Conservation (phyloP, 305 asterid genomes). For the Rubia peregrina region DNA sequence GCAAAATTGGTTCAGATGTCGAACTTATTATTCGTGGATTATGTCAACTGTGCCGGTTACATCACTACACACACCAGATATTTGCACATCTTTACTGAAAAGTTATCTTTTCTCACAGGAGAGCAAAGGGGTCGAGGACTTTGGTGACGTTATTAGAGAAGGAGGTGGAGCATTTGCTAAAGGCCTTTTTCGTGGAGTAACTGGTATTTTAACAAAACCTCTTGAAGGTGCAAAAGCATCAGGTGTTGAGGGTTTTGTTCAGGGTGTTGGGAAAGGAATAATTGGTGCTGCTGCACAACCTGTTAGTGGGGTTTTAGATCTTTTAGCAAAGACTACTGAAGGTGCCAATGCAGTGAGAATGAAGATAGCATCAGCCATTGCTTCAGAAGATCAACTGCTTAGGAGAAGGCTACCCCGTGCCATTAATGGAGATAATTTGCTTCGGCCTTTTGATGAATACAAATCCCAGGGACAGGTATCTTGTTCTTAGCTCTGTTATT, state of each 20-base stretch:
- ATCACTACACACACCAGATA: background rate
- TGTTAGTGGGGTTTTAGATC: constrained; percentile 96
- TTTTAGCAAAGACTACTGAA: constrained; percentile 94
- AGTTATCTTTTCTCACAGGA: constrained; percentile 42
- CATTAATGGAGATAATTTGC: constrained; percentile 90
- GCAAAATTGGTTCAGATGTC: background rate
- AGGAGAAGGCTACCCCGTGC: constrained; percentile 94
- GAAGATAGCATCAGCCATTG: constrained; percentile 94
- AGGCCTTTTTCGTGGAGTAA: constrained; percentile 94
- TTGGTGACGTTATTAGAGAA: constrained; percentile 96
- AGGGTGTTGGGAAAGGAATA: constrained; percentile 98
- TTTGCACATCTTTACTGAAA: constrained; percentile 6
- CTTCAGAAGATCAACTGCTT: constrained; percentile 96
- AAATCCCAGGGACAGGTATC: constrained; percentile 96
- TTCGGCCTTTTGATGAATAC: constrained; percentile 85
- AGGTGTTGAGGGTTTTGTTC: constrained; percentile 99
- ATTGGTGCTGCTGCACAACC: constrained; percentile 99
- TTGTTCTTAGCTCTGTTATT: constrained; percentile 6
- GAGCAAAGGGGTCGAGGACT: constrained; percentile 93
- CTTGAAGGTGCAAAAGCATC: constrained; percentile 99
- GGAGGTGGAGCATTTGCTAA: constrained; percentile 99
- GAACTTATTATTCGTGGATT: too few relatives aligned
- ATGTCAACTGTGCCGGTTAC: background rate
- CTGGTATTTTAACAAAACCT: constrained; percentile 98
- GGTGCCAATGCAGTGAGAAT: constrained; percentile 99